A percentile compares a stretch with the other conserved stretches of the same genome.
Conservation (phyloP, 495 filamentous ascomycete species). For the Penicillium mononematosum region DNA sequence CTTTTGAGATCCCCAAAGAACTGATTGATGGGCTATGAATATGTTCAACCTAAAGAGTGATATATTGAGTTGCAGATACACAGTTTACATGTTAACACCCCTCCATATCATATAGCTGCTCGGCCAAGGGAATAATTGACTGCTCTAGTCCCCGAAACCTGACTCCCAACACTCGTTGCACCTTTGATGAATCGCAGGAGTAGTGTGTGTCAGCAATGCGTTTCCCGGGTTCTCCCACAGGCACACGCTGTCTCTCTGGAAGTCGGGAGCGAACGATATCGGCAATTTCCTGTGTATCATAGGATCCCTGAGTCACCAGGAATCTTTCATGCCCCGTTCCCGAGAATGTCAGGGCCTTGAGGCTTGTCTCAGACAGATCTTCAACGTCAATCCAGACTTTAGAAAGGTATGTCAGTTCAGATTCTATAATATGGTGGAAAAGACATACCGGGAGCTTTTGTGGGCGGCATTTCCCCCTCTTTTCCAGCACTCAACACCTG, state of each 20-base stretch:
- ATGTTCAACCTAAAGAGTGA: too few species aligned
- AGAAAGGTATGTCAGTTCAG: neutral
- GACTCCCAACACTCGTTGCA: slow-evolving; percentile 17
- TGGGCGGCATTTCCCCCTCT: slow-evolving; percentile 19
- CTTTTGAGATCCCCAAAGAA: too few species aligned
- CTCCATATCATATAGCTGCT: slow-evolving; percentile 26
- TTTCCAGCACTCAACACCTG: slow-evolving; percentile 23
- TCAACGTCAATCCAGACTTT: slow-evolving; percentile 34
- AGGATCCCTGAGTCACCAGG: slow-evolving; percentile 30
- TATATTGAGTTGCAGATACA: too few species aligned
- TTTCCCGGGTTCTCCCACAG: slow-evolving; percentile 28
- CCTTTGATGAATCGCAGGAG: slow-evolving; percentile 29
- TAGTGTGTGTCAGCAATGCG: slow-evolving; percentile 27
- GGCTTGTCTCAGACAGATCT: slow-evolving; percentile 38
- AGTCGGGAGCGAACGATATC: slow-evolving; percentile 32
- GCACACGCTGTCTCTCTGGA: slow-evolving; percentile 18
- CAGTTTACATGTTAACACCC: neutral
- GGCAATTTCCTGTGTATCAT: slow-evolving; percentile 35
- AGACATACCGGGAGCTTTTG: slow-evolving; percentile 25
- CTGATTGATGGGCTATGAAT: too few species aligned
- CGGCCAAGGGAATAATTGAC: slow-evolving; percentile 24
- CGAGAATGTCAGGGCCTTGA: slow-evolving; percentile 28
- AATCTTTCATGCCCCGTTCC: slow-evolving; percentile 33
- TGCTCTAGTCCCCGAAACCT: slow-evolving; percentile 19
- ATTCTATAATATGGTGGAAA: neutral